These are phyloP conservation scores for Spathaspora girioi DNA, from an alignment of 805 yeast genomes.

Conservation along the genomic window DNA sequence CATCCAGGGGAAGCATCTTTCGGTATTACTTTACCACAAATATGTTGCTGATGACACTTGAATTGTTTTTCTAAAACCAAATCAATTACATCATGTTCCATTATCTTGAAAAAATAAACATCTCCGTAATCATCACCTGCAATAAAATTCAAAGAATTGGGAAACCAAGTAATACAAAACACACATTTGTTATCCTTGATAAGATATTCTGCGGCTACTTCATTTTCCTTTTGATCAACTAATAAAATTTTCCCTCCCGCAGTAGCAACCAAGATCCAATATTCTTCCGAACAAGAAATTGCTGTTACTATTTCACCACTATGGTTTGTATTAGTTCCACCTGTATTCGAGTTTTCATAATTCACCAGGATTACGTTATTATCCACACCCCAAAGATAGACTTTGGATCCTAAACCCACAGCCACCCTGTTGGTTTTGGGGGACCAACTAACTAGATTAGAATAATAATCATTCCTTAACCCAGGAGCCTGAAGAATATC, in stretches of 20 bases:
- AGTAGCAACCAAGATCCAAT: conserved; percentile 53
- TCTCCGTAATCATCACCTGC: conserved; percentile 68
- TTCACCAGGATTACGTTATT: conserved; percentile 41
- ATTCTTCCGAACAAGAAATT: conserved; percentile 51
- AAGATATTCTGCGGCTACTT: conserved; percentile 10
- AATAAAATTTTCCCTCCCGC: conserved; percentile 51
- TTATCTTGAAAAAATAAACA: conserved; percentile 41
- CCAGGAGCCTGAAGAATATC: conserved; percentile 54
- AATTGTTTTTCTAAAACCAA: conserved; percentile 11
- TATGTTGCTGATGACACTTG: conserved; percentile 29
- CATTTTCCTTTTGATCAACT: conserved; percentile 34
- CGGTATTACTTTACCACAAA: conserved; percentile 30
- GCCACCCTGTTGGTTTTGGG: conserved; percentile 45
- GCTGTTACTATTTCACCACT: conserved; percentile 39
- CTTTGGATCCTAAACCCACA: conserved; percentile 61
- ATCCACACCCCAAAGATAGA: conserved; percentile 60
- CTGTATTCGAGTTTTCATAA: conserved; percentile 37
- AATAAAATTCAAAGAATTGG: conserved; percentile 39
- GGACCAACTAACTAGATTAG: conserved; percentile 76
- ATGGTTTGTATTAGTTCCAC: neutral
- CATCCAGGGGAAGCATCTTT: neutral
- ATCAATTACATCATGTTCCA: conserved; percentile 9
- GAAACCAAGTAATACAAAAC: conserved; percentile 61
- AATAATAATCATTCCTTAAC: conserved; percentile 71
- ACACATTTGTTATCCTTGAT: conserved; percentile 34